Conservation (phyloP, 192 early-diverging fungal genomes). For the Piromyces finnis region DNA sequence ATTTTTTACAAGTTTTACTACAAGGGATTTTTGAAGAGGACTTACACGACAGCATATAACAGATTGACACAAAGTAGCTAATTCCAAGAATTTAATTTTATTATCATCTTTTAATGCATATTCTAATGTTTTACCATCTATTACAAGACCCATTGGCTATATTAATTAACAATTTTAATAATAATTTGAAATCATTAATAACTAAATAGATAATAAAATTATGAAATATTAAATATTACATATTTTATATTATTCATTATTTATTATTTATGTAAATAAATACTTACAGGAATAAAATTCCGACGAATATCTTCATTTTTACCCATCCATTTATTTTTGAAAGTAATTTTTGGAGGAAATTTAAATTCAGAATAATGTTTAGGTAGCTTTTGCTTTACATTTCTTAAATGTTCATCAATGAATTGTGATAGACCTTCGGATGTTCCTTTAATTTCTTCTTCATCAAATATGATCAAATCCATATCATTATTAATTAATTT, state of each 20-base stretch:
- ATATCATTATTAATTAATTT: conserved; percentile 92
- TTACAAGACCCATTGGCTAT: conserved; percentile 33
- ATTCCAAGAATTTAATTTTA: conserved; percentile 56
- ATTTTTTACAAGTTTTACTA: conserved; percentile 94
- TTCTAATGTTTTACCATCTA: conserved; percentile 77
- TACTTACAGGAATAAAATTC: neutral
- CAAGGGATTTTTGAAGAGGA: conserved; percentile 91
- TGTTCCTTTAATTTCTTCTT: conserved; percentile 55
- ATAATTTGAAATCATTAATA: too few relatives aligned
- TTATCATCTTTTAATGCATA: conserved; percentile 51
- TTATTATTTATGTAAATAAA: too few relatives aligned
- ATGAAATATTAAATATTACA: too few relatives aligned
- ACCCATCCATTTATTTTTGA: neutral
- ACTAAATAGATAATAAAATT: too few relatives aligned
- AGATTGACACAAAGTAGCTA: conserved; percentile 81
- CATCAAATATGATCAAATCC: conserved; percentile 73
- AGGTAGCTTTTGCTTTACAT: neutral
- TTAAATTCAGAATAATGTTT: neutral
- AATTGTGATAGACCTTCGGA: neutral
- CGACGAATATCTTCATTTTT: neutral
- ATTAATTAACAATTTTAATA: too few relatives aligned
- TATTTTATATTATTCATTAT: neutral
- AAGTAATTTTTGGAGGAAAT: neutral
- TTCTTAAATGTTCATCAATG: neutral
- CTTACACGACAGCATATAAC: conserved; percentile 98